Evolutionary conservation across 768 basidiomycete species (phyloP), one percentile per base, ranked within the genome.

Genomic region (Panaeolus papilionaceus): DNA sequence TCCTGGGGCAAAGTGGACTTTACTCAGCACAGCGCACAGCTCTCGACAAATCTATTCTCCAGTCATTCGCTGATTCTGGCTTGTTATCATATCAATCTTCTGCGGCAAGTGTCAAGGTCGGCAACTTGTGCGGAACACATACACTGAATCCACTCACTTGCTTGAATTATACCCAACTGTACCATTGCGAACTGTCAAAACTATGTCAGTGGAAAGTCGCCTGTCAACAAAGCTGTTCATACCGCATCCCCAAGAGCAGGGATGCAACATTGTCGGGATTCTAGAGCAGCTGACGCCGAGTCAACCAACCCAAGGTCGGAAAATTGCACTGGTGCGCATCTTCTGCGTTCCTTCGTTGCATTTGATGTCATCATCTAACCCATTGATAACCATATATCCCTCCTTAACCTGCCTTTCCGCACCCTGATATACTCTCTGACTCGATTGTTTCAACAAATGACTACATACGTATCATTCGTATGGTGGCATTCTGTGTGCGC

Each of bases 241-340:
- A 67, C 85, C 86, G 47, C 88, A 89, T 69, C 77, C 81, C 14
- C 71, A 71, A 12, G 82, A 83, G n/a, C 75, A 79, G 28, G 68
- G 76, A 47, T 80, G 83, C 69, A 76, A 78, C 39, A 80, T 91
- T 20, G 84, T 83, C 44, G 92, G 92, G 11, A 75, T 88, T 18
- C 75, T 93, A 58, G 89, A 92, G 76, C 91, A 90, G 71, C 71
- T 88, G 20, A 80, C 79, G 44, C 82, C 88, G 1, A 77, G 76
- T 26, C 76, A 78, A 71, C 77, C 86, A 44, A 90, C 86, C 7
- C 76, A 82, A 64, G 90, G 88, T 65, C 83, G 85, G 54, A 89
- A 83, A 74, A 81, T 93, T 70, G 89, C 90, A 38, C 74, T 93
- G 79, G 92, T 92, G 67, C 61, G 89, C 82, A 38, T 54, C 51